Base-by-base conservation (phyloP, 2,329 filamentous ascomycete species). In the Metarhizium humberi region DNA sequence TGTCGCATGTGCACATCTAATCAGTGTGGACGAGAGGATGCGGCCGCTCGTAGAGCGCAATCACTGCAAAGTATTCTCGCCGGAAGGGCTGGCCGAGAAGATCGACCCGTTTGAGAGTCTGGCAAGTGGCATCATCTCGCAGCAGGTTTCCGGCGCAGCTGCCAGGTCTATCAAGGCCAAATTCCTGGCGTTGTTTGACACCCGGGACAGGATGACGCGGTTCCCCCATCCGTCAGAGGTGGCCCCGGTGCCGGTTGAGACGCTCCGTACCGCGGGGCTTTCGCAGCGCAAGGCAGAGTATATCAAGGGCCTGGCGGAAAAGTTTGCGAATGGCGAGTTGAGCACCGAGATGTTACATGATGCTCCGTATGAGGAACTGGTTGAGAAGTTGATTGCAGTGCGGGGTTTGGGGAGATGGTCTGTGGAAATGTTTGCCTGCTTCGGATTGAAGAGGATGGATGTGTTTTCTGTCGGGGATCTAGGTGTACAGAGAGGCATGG, bases 381-480 rank as follows among this genome's bases (percentile, higher is more conserved):
- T 96, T 60, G 82, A 88, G 69, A 86, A 81, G 68, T 77, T 99
- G 50, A 90, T 88, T 50, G 88, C 91, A 1, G 91, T 99, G 5
- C 80, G 92, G 10, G 94, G 94, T 0, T 73, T 97, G 51, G 94
- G 94, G 0, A 80, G 79, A 54, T 97, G 94, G 94, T 92, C 86
- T 50, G 91, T 95, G 14, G 92, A 96, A 75, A 97, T 99, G 94
- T 99, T 99, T 76, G 90, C 92, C 51, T 90, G 88, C 71, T 97
- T 99, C 71, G 88, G 84, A n/a, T 76, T 99, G 45, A 97, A 96
- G 78, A 79, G 92, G 13, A 87, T 91, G 78, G 92, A 99, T 72
- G 89, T 99, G 25, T 96, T 97, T 68, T 90, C 87, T 25, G 86
- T 90, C 1, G 92, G 94, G 1, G 92, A 99, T 72, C 73, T 99